Evolutionary conservation across 768 basidiomycete genomes (phyloP).

Genomic region (Agrocybe chaxingu): DNA sequence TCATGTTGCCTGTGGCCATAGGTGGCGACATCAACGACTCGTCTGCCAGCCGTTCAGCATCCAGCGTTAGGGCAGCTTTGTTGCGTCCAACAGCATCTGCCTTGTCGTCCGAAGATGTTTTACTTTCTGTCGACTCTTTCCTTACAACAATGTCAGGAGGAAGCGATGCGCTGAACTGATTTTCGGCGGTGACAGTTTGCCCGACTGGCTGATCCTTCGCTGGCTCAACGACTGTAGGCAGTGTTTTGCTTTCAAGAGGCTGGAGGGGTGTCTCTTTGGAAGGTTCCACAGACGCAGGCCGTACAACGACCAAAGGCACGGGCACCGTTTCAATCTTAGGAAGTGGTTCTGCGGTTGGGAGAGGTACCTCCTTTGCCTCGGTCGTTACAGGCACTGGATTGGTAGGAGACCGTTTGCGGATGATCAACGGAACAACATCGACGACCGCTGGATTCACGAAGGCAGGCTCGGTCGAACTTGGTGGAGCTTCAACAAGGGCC

Average conservation of each 20-base stretch:
- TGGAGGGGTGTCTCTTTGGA: no score
- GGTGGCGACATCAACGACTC: constrained; percentile 7
- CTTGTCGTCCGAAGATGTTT: not conserved
- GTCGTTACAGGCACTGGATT: not conserved
- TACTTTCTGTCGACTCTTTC: not conserved
- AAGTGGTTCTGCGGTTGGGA: not conserved
- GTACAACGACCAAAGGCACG: no score
- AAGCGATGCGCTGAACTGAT: not conserved
- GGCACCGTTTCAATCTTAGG: no score
- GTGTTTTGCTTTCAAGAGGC: no score
- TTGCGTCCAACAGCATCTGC: not conserved
- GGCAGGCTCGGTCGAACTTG: not conserved
- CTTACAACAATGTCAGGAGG: constrained; percentile 7
- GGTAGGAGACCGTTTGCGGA: not conserved
- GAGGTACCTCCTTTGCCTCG: not conserved
- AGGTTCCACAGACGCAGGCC: no score
- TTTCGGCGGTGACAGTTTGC: not conserved
- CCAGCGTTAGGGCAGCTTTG: constrained; percentile 6
- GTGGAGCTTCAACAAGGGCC: not conserved
- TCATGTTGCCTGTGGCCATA: constrained; percentile 2
- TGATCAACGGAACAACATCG: not conserved
- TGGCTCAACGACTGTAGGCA: no score
- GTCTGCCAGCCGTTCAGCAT: constrained; percentile 1
- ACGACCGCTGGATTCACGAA: not conserved
- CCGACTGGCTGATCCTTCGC: no score